Base-by-base conservation (phyloP, 805 yeast genomes). In the Wickerhamiella domercqiae region DNA sequence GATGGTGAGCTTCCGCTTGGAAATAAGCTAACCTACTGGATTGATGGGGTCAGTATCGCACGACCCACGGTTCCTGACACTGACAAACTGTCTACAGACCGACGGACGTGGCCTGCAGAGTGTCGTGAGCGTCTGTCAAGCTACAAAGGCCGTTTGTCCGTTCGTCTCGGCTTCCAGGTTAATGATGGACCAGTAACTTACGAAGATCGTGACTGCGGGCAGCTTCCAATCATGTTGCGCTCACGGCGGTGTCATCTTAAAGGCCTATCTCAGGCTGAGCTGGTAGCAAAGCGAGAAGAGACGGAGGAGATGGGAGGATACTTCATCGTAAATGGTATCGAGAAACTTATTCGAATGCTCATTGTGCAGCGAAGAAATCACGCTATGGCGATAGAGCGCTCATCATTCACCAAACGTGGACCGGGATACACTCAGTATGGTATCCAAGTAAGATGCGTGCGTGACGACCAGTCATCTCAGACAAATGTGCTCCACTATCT, bases 391-490 rank as follows among this genome's bases (percentile, higher is more conserved):
- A 74, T 90, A 51, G 78, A 84, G 42, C 82, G 98, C 64, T 93
- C 94, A 24, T 80, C 94, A 7, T 90, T 87, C 54, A 78, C 77
- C 36, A 84, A 84, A 63, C 78, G 98, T 69, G 98, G 98, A 53
- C 78, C 87, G 5, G 62, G 82, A 5, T 90, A 90, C 62, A 66
- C 94, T 29, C 74, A 75, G 42, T 90, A 61, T 49, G 98, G 98
- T 75, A 74, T 90, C 44, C 96, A 86, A 64, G 78, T 90, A 44
- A 74, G 98, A 63, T 73, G 78, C 44, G 96, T 84, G 2, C 74
- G 98, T 56, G 93, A 94, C 3, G 98, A 90, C 61, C 97, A 90
- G 64, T 80, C 95, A 15, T 86, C 98, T 16, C 96, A 86, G 62
- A 84, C 97, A 4, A 90, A 87, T 55, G 97, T 86, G n/a, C 67